phyloP scores from a whole-genome alignment of 768 basidiomycete species.

The Phylloporus sp. region DNA sequence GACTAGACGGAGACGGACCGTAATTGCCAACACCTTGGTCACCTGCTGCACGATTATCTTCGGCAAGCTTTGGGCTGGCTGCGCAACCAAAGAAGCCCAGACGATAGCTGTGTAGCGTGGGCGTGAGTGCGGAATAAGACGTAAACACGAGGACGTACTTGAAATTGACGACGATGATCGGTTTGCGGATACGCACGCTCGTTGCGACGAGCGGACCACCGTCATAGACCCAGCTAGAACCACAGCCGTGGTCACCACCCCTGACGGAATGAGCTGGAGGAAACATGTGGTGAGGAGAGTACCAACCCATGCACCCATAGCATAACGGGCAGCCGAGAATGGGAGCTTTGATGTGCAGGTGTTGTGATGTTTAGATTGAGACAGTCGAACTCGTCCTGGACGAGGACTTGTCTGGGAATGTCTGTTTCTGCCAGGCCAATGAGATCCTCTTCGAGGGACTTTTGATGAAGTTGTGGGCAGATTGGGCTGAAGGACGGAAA shows the following conservation, averaged over 20 bases:
- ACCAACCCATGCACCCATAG: slow-evolving; percentile 83
- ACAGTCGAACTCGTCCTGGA: slow-evolving; percentile 75
- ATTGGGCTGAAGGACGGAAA: slow-evolving; percentile 50
- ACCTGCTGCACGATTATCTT: slow-evolving; percentile 61
- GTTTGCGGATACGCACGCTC: slow-evolving; percentile 58
- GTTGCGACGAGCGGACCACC: slow-evolving; percentile 68
- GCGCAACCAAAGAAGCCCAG: slow-evolving; percentile 75
- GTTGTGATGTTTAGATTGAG: slow-evolving; percentile 79
- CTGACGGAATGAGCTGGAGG: slow-evolving; percentile 36
- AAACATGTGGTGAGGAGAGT: slow-evolving; percentile 5
- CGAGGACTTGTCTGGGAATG: slow-evolving; percentile 50
- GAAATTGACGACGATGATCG: slow-evolving; percentile 67
- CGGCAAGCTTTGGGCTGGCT: slow-evolving; percentile 58
- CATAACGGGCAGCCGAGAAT: slow-evolving; percentile 70
- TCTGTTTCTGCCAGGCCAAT: slow-evolving; percentile 54
- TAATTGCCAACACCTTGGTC: slow-evolving; percentile 78
- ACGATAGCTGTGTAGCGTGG: slow-evolving; percentile 52
- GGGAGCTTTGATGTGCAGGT: slow-evolving; percentile 51
- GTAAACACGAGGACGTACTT: slow-evolving; percentile 51
- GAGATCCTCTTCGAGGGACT: slow-evolving; percentile 54
- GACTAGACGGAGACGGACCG: slow-evolving; percentile 40
- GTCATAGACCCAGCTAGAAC: slow-evolving; percentile 76
- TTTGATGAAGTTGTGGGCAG: slow-evolving; percentile 59
- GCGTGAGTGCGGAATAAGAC: slow-evolving; percentile 11
- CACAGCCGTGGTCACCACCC: slow-evolving; percentile 68